Evolutionary conservation across 257 asterid species (phyloP).

Genomic region (Agastache rugosa): DNA sequence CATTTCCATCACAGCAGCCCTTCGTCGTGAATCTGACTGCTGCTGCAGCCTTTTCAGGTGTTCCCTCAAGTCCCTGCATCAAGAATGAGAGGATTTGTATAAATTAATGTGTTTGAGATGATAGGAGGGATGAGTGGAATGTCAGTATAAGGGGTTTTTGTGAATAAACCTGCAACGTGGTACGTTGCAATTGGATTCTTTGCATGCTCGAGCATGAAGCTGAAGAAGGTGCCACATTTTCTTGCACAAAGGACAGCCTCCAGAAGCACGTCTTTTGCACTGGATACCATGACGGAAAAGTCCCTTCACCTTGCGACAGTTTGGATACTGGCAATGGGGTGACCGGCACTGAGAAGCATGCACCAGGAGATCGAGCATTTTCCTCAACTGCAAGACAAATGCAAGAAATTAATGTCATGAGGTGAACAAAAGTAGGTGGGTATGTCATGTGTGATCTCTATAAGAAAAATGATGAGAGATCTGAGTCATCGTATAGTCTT

Average conservation of each 20-base stretch:
- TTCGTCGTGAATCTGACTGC: slow-evolving; percentile 90
- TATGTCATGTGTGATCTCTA: too few relatives aligned
- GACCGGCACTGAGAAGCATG: slow-evolving; percentile 97
- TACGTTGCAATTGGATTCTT: slow-evolving; percentile 83
- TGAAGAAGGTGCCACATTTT: slow-evolving; percentile 99
- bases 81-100: neutral
- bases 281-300: slow-evolving; percentile 95
- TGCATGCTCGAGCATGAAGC: slow-evolving; percentile 98
- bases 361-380: slow-evolving; percentile 97
- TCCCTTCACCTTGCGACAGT: slow-evolving; percentile 96
- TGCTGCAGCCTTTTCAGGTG: slow-evolving; percentile 84
- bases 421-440: neutral
- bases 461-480: neutral
- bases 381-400: slow-evolving; percentile 72
- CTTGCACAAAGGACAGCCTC: slow-evolving; percentile 91
- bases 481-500: neutral
- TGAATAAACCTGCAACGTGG: slow-evolving; percentile 95
- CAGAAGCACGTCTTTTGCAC: slow-evolving; percentile 89
- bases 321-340: slow-evolving; percentile 74
- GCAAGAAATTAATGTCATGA: slow-evolving; percentile 32
- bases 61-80: slow-evolving; percentile 77
- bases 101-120: neutral
- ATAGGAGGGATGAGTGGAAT: neutral
- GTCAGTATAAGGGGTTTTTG: neutral
- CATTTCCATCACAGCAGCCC: slow-evolving; percentile 97